These are phyloP conservation scores for Fusarium fracticaudum DNA, from an alignment of 2,329 filamentous ascomycete genomes.

Conservation along the genomic window DNA sequence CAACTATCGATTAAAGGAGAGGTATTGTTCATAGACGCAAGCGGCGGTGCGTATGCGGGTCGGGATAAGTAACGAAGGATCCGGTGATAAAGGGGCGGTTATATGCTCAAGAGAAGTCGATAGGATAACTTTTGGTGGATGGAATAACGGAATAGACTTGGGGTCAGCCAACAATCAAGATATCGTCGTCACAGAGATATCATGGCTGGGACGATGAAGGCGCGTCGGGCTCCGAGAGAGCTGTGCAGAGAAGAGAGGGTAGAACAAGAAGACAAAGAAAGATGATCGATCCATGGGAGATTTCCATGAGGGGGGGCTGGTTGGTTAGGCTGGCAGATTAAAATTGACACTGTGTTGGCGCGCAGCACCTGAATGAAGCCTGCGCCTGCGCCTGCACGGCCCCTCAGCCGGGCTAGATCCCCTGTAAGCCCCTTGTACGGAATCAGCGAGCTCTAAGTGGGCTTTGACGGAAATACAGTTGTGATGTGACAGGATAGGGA, in stretches of 20 bases:
- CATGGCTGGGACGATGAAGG: constrained; percentile 34
- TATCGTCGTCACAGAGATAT: constrained; percentile 29
- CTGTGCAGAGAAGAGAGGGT: constrained; percentile 30
- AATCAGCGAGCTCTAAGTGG: constrained; percentile 31
- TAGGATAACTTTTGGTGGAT: constrained; percentile 5
- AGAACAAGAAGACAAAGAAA: constrained; percentile 25
- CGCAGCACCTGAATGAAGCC: constrained; percentile 25
- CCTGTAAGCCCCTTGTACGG: constrained; percentile 24
- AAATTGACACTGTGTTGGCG: constrained; percentile 37
- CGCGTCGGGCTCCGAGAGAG: constrained; percentile 36
- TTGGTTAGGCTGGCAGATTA: constrained; percentile 24
- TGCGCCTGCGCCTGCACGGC: constrained; percentile 20
- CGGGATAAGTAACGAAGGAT: constrained; percentile 25
- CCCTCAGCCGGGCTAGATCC: constrained; percentile 14
- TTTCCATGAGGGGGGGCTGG: constrained; percentile 37
- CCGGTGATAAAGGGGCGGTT: constrained; percentile 22
- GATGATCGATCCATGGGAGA: constrained; percentile 19
- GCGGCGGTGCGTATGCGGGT: constrained; percentile 19
- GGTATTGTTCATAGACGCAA: constrained; percentile 27
- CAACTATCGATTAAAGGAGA: constrained; percentile 10
- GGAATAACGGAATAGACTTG: background rate
- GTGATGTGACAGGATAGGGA: constrained; percentile 6
- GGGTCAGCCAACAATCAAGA: constrained; percentile 25
- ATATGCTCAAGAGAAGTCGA: constrained; percentile 21
- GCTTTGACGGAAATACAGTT: constrained; percentile 27